A percentile compares a stretch with the other conserved stretches of the same genome.
Conservation (phyloP, 192 early-diverging fungal species). For the Gryganskiella cystojenkinii region DNA sequence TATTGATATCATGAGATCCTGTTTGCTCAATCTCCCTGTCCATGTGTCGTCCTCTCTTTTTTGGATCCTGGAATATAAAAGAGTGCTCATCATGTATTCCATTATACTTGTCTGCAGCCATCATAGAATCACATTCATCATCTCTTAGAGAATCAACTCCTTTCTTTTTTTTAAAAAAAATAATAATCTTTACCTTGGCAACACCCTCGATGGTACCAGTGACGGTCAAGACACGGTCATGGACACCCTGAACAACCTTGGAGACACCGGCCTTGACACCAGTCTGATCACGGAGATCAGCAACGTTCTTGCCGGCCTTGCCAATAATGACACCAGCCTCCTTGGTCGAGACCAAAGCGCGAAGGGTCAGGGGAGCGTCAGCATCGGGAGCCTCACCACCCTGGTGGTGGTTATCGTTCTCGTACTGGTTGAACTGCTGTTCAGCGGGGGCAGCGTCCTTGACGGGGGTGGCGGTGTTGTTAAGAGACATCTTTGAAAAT, state of each 20-base stretch:
- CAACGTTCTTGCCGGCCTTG: conserved; percentile 87
- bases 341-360: conserved; percentile 92
- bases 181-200: conserved; percentile 64
- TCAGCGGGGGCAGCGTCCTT: neutral
- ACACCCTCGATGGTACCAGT: conserved; percentile 77
- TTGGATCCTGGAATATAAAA: too few species aligned
- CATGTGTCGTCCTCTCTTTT: too few species aligned
- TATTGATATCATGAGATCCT: too few species aligned
- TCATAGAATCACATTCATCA: too few species aligned
- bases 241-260: conserved; percentile 87
- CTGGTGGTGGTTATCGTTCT: conserved; percentile 13
- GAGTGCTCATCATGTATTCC: too few species aligned
- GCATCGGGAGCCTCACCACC: conserved; percentile 17
- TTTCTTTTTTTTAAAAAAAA: too few species aligned
- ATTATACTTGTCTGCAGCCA: too few species aligned
- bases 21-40: too few species aligned
- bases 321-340: conserved; percentile 92
- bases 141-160: too few species aligned
- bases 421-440: conserved; percentile 22
- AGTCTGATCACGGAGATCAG: conserved; percentile 84
- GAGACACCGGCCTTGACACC: conserved; percentile 94
- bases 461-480: neutral
- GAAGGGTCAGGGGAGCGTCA: conserved; percentile 44
- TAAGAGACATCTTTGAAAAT: neutral
- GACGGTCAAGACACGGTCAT: conserved; percentile 86